Evolutionary conservation across 768 basidiomycete genomes (phyloP), one percentile per base, ranked within the genome.

Genomic region (Suillus fuscotomentosus): DNA sequence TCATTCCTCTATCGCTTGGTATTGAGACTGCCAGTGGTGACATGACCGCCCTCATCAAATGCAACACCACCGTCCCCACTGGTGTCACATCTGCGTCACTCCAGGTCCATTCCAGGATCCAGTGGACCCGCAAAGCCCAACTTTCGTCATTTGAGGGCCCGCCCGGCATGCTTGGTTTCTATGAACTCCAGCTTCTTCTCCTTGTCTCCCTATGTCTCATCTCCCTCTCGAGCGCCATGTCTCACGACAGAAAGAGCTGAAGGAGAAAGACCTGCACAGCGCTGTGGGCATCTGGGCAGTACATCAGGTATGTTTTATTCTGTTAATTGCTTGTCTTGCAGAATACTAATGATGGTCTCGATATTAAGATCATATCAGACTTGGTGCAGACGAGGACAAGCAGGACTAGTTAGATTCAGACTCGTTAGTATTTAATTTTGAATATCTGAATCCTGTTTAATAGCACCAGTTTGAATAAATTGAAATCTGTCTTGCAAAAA

Each of bases 1-100:
- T 99, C 65, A 82, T 92, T 64, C 96, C 91, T 65, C 80, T 95
- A 60, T 95, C 93, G 61, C 86, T 89, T 66, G 95, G 95, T 88
- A 97, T 99, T 73, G 97, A 98, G 83, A 98, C 97, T 45, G 95
- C 95, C 68, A 96, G 96, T 78, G 97, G 97, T 87, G 96, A 98
- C 76, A 96, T 99, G 94, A 98, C 97, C 39, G 87, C 95, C 55
- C 90, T 99, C 77, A 98, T 98, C 86, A 96, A 95, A 82, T 90
- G 95, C 61, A 98, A 99, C 85, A 99, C 97, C 68, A 97, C 95
- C 60, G 94, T 27, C 27, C 27, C 27, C 27, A 27, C 27, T 27
- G 27, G 27, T 27, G 27, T 27, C 27, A 27, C 17, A 54, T 36
- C 13, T 38, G 3, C 34, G 7, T 36, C 31, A 7, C 7, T 38